phyloP scores from a whole-genome alignment of 2,329 filamentous ascomycete genomes.

The Tolypocladium paradoxum region DNA sequence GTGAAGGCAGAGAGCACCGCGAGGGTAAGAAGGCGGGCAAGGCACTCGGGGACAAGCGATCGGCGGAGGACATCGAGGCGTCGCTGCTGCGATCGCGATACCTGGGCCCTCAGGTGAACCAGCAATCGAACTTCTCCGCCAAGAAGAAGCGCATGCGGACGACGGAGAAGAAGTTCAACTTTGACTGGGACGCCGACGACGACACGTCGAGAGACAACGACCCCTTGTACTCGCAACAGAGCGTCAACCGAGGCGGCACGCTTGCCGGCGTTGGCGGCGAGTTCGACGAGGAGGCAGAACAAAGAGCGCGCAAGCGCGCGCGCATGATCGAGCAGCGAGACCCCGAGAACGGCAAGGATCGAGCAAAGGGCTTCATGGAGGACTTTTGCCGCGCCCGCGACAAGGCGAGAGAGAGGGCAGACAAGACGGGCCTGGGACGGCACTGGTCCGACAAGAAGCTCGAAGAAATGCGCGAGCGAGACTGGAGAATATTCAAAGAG shows the following conservation, averaged over 20 bases:
- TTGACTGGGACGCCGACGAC: conserved; percentile 93
- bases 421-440: conserved; percentile 69
- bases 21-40: conserved; percentile 28
- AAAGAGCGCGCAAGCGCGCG: conserved; percentile 46
- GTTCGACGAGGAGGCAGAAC: conserved; percentile 44
- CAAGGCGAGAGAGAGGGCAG: conserved; percentile 60
- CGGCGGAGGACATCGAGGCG: conserved; percentile 57
- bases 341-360: conserved; percentile 59
- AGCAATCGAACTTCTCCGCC: conserved; percentile 75
- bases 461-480: conserved; percentile 89
- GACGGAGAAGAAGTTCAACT: conserved; percentile 96
- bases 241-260: conserved; percentile 19
- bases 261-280: conserved; percentile 39
- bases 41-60: conserved; percentile 24
- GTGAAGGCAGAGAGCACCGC: conserved; percentile 4
- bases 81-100: conserved; percentile 71
- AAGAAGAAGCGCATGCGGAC: conserved; percentile 92
- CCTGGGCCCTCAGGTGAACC: conserved; percentile 81
- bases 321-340: conserved; percentile 66
- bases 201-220: conserved; percentile 66
- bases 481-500: conserved; percentile 99
- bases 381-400: conserved; percentile 56
- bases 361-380: conserved; percentile 72
- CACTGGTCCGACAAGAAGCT: conserved; percentile 94
- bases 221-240: conserved; percentile 51